Evolutionary conservation across 768 basidiomycete genomes (phyloP).

Genomic region (Phanerochaete carnosa): DNA sequence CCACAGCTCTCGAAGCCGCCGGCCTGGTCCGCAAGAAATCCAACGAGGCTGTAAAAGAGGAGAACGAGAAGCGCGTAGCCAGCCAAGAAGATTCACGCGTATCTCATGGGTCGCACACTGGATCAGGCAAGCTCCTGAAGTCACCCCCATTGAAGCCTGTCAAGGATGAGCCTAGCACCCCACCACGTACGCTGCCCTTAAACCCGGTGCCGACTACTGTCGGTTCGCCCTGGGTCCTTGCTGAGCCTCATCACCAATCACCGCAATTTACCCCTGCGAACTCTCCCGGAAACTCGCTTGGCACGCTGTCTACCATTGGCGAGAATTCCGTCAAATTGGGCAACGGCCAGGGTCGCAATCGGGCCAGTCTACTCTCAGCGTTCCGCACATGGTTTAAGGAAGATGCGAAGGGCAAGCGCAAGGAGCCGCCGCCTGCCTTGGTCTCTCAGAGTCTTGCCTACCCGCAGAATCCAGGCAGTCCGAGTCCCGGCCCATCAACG

Average conservation of each 20-base stretch:
- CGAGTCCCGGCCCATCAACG: conserved; percentile 20
- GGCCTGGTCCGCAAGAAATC: conserved; percentile 84
- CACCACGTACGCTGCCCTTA: conserved; percentile 30
- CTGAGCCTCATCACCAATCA: conserved; percentile 38
- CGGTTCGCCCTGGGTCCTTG: conserved; percentile 75
- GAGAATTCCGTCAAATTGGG: conserved; percentile 31
- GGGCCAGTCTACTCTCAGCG: conserved; percentile 78
- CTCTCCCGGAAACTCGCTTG: conserved; percentile 53
- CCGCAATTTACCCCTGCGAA: conserved; percentile 47
- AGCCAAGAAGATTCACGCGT: conserved; percentile 57
- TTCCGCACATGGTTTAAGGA: conserved; percentile 94
- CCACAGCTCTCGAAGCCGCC: conserved; percentile 84
- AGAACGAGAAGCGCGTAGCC: conserved; percentile 42
- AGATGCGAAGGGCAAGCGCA: conserved; percentile 84
- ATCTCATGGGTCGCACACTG: conserved; percentile 46
- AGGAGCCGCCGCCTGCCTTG: conserved; percentile 33
- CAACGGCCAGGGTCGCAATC: conserved; percentile 45
- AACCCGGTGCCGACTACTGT: conserved; percentile 34
- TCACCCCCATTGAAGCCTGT: conserved; percentile 60
- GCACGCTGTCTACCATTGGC: conserved; percentile 39
- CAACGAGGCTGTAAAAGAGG: conserved; percentile 66
- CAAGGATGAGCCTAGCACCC: conserved; percentile 50
- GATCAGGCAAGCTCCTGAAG: conserved; percentile 62
- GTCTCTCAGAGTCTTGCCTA: conserved; percentile 12
- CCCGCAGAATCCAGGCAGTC: conserved; percentile 9